phyloP scores from a whole-genome alignment of 2,329 filamentous ascomycete genomes.

The Neonectria neomacrospora region DNA sequence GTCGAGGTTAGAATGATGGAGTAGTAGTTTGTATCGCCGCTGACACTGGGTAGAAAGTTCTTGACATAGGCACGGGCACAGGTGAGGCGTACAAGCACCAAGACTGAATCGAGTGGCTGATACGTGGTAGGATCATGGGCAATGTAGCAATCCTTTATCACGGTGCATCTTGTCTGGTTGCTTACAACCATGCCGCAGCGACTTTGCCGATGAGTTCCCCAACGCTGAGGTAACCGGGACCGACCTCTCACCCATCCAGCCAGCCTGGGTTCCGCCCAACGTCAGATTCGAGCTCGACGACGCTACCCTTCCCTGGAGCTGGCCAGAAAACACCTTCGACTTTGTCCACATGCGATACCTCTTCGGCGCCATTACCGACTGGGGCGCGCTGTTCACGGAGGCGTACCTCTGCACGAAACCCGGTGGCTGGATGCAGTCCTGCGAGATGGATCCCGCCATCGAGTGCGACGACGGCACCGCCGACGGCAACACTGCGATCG shows the following conservation, averaged over 20 bases:
- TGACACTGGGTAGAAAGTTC: not conserved
- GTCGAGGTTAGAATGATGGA: not conserved
- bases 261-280: slow-evolving; percentile 7
- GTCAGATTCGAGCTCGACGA: slow-evolving; percentile 11
- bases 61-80: slow-evolving; percentile 10
- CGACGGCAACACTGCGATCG: slow-evolving; percentile 6
- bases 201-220: slow-evolving; percentile 11
- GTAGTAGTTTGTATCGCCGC: not conserved
- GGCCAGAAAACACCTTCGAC: slow-evolving; percentile 17
- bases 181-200: not conserved
- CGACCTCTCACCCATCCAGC: slow-evolving; percentile 4
- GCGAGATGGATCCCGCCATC: slow-evolving; percentile 21
- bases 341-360: slow-evolving; percentile 29
- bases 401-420: slow-evolving; percentile 17
- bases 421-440: slow-evolving; percentile 23
- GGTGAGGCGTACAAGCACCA: not conserved
- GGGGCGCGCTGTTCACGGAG: slow-evolving; percentile 17
- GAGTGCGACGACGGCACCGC: slow-evolving; percentile 20
- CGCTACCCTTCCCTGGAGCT: slow-evolving; percentile 14
- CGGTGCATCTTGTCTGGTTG: not conserved
- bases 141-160: not conserved
- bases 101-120: not conserved
- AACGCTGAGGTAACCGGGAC: not conserved
- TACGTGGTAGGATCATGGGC: slow-evolving; percentile 1
- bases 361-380: slow-evolving; percentile 23